Conservation (phyloP, 139 green algal genomes). For the Chlamydomonas applanata region DNA sequence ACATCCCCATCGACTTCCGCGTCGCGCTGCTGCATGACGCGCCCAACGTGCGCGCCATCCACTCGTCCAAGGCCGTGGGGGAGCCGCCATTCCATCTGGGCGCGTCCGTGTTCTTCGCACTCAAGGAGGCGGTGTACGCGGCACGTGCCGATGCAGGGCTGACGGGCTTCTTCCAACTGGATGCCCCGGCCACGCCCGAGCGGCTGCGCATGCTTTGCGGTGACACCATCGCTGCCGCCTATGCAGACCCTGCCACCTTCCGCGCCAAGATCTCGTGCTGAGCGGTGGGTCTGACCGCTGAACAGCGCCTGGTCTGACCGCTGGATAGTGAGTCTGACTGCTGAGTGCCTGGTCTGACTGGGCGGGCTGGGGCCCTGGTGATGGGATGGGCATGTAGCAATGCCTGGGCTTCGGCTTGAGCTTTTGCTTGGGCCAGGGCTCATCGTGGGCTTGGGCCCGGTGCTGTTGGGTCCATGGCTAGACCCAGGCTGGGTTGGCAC, state of each 20-base stretch:
- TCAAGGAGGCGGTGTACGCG: conserved; percentile 86
- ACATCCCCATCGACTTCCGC: conserved; percentile 93
- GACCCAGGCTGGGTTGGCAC: too few relatives aligned
- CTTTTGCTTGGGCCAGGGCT: too few relatives aligned
- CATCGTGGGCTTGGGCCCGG: too few relatives aligned
- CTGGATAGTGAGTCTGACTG: too few relatives aligned
- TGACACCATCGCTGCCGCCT: conserved; percentile 63
- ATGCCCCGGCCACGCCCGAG: conserved; percentile 89
- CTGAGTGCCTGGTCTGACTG: too few relatives aligned
- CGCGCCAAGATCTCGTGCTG: conserved; percentile 58
- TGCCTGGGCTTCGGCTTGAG: too few relatives aligned
- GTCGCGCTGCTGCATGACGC: conserved; percentile 81
- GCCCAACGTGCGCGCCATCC: conserved; percentile 78
- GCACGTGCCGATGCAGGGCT: conserved; percentile 40
- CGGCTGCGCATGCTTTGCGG: conserved; percentile 84
- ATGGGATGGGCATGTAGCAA: too few relatives aligned
- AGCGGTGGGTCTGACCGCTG: too few relatives aligned
- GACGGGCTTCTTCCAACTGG: conserved; percentile 72
- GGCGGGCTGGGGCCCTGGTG: too few relatives aligned
- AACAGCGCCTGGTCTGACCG: too few relatives aligned
- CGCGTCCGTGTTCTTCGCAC: conserved; percentile 83
- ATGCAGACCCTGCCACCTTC: conserved; percentile 35
- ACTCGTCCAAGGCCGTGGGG: conserved; percentile 93
- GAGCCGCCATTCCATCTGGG: conserved; percentile 94
- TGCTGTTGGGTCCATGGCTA: too few relatives aligned